These are phyloP conservation scores for Phaffia rhodozyma DNA, from an alignment of 1,284 basidiomycete genomes.

Conservation along the genomic window DNA sequence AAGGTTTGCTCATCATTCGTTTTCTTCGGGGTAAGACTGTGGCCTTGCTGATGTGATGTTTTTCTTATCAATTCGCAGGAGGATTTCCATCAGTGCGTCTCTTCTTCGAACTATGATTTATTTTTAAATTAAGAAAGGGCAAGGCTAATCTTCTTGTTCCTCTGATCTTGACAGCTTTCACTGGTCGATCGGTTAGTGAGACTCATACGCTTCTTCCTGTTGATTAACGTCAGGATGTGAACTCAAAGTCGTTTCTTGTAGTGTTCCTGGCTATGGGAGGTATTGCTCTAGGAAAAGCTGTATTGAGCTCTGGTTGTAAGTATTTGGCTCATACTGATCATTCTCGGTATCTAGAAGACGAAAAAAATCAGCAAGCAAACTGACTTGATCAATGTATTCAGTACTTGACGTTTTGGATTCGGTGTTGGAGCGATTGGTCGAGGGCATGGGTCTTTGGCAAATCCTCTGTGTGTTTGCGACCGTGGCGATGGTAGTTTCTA, in stretches of 20 bases:
- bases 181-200: conserved; percentile 66
- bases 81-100: conserved; percentile 65
- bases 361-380: no score
- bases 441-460: conserved; percentile 60
- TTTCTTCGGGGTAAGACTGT: not conserved
- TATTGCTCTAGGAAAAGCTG: conserved; percentile 89
- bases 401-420: conserved; percentile 64
- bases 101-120: not conserved
- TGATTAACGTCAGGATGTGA: not conserved
- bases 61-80: conserved; percentile 43
- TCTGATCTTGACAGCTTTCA: conserved; percentile 82
- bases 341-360: no score
- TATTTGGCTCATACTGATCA: no score
- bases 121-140: not conserved
- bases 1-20: conserved; percentile 48
- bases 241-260: conserved; percentile 6
- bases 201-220: not conserved
- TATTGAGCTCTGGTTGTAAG: conserved; percentile 61
- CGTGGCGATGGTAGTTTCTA: conserved; percentile 66
- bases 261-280: conserved; percentile 89
- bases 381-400: no score
- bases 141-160: not conserved
- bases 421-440: conserved; percentile 55
- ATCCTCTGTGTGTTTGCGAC: conserved; percentile 74
- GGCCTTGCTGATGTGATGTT: not conserved